Percentiles rank a stretch among this genome's conserved stretches.
Evolutionary conservation across 2,329 filamentous ascomycete species (phyloP).

Genomic region (Cadophora sp.): DNA sequence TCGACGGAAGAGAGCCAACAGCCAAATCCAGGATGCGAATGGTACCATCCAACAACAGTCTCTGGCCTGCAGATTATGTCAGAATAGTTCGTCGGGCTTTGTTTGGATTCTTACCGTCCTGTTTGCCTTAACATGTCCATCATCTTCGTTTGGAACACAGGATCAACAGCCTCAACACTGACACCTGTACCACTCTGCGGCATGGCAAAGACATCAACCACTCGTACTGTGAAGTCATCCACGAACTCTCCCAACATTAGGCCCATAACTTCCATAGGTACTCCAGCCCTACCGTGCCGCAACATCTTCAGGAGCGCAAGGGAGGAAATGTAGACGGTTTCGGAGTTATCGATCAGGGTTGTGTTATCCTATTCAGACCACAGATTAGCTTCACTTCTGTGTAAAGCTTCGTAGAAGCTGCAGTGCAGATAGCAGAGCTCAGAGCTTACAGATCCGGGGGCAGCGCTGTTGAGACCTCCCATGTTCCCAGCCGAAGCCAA

Average conservation of each 20-base stretch:
- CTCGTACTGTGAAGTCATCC: conserved; percentile 97
- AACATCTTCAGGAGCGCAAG: conserved; percentile 98
- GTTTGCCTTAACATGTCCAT: conserved; percentile 99
- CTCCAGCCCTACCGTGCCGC: conserved; percentile 93
- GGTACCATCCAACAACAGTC: conserved; percentile 98
- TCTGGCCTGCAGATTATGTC: conserved; percentile 70
- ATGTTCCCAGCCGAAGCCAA: conserved; percentile 78
- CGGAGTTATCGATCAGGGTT: conserved; percentile 96
- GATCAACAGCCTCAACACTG: conserved; percentile 97
- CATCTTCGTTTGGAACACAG: conserved; percentile 99
- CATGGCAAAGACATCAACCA: conserved; percentile 99
- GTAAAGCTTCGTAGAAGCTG: conserved; percentile 19
- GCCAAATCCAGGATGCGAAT: conserved; percentile 98
- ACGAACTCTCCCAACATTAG: conserved; percentile 99
- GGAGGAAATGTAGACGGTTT: conserved; percentile 99
- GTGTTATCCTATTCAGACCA: conserved; percentile 72
- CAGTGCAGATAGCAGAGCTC: conserved; percentile 18
- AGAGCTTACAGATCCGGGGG: conserved; percentile 65
- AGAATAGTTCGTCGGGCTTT: conserved; percentile 26
- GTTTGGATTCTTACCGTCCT: conserved; percentile 68
- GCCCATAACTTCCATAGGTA: conserved; percentile 99
- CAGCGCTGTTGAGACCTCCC: conserved; percentile 60
- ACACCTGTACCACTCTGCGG: conserved; percentile 98
- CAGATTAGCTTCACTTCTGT: conserved; percentile 28
- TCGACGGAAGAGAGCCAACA: conserved; percentile 99